Conservation (phyloP, 352 stramenopile genomes). For the Pythium guiyangense region DNA sequence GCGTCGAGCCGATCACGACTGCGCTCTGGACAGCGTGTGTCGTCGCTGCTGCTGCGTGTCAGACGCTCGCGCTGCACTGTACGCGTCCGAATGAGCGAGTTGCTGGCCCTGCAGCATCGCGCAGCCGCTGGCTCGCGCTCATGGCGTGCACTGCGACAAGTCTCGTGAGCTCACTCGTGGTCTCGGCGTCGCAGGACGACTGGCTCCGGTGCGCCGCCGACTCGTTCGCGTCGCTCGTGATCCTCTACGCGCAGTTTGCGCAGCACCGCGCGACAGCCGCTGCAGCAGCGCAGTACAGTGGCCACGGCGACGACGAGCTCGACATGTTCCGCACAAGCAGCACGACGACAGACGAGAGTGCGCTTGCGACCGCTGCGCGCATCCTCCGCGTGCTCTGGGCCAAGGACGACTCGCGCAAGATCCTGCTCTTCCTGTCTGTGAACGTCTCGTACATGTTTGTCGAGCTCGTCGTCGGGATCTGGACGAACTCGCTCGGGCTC, state of each 20-base stretch:
- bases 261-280: constrained; percentile 17
- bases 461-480: constrained; percentile 79
- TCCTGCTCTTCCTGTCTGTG: constrained; percentile 76
- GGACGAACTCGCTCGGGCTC: constrained; percentile 81
- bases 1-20: neutral
- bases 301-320: constrained; percentile 22
- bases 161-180: constrained; percentile 30
- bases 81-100: too few species aligned
- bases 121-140: constrained; percentile 24
- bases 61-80: too few species aligned
- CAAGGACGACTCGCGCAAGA: constrained; percentile 62
- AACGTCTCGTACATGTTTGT: constrained; percentile 88
- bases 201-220: constrained; percentile 48
- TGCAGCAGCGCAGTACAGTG: constrained; percentile 6
- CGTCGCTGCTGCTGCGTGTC: constrained; percentile 6
- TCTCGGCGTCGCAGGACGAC: constrained; percentile 34
- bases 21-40: constrained; percentile 7
- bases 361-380: constrained; percentile 5
- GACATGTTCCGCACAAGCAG: constrained; percentile 34
- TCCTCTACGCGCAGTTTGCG: constrained; percentile 44
- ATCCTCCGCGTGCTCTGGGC: constrained; percentile 48
- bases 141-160: constrained; percentile 38
- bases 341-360: neutral
- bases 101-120: constrained; percentile 9
- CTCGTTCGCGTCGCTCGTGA: constrained; percentile 29